Evolutionary conservation across 2,329 filamentous ascomycete genomes (phyloP).

Genomic region (Colletotrichum aenigma): DNA sequence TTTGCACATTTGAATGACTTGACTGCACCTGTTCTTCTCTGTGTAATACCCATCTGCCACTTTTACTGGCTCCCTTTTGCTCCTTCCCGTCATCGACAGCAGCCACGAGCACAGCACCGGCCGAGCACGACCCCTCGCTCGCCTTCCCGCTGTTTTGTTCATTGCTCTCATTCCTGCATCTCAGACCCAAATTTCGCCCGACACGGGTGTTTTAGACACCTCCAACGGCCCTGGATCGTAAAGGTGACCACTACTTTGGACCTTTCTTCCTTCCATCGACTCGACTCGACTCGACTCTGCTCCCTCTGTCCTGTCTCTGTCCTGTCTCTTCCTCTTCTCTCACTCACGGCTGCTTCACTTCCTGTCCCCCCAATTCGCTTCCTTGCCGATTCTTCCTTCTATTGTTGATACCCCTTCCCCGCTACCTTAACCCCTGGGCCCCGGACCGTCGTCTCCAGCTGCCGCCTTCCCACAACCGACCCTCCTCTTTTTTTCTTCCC

Average conservation of each 20-base stretch:
- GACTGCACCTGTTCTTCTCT: not conserved
- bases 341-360: not conserved
- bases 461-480: not conserved
- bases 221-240: not conserved
- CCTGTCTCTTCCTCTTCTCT: not conserved
- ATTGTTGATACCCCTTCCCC: slow-evolving; percentile 17
- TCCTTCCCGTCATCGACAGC: not conserved
- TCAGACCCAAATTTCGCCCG: not conserved
- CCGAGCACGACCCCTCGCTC: not conserved
- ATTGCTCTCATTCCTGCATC: not conserved
- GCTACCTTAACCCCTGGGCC: not conserved
- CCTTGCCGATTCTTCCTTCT: slow-evolving; percentile 1
- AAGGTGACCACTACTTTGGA: not conserved
- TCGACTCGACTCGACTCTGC: not conserved
- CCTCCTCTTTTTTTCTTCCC: not conserved
- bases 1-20: not conserved
- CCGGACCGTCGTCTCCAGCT: not conserved
- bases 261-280: not conserved
- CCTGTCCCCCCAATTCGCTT: not conserved
- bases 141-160: not conserved
- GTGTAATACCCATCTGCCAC: not conserved
- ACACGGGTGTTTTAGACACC: not conserved
- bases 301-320: not conserved
- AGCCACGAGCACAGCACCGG: not conserved
- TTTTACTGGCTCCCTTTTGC: not conserved